Evolutionary conservation across 2,329 filamentous ascomycete species (phyloP).

Genomic region (Fusarium chlamydosporum): DNA sequence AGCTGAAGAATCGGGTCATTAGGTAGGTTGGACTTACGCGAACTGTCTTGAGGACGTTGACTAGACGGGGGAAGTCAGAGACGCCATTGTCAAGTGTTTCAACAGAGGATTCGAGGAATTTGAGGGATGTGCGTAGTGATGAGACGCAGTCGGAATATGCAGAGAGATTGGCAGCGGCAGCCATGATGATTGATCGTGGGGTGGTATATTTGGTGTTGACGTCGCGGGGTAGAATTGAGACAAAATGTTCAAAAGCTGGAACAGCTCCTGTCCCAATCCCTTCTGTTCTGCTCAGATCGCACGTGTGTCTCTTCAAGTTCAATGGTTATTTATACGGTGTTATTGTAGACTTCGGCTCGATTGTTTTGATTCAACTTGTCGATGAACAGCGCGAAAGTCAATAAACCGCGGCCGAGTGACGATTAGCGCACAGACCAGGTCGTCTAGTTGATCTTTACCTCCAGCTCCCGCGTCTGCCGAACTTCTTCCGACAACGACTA

Average conservation of each 20-base stretch:
- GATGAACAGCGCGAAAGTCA: conserved; percentile 11
- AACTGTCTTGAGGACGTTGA: conserved; percentile 69
- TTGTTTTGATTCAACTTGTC: conserved; percentile 26
- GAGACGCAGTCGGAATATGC: conserved; percentile 71
- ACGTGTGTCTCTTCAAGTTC: too few species aligned
- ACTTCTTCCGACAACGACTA: conserved; percentile 14
- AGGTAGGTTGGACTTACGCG: conserved; percentile 60
- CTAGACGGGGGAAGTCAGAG: conserved; percentile 70
- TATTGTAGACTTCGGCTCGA: not conserved
- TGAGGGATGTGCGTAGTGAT: conserved; percentile 71
- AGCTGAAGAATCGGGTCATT: conserved; percentile 1
- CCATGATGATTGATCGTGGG: conserved; percentile 38
- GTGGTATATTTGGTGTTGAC: conserved; percentile 7
- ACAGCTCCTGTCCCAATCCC: not conserved
- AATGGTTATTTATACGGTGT: not conserved
- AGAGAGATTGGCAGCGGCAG: conserved; percentile 49
- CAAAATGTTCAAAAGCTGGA: not conserved
- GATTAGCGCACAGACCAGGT: conserved; percentile 29
- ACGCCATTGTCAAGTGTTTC: conserved; percentile 69
- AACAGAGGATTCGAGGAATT: conserved; percentile 72
- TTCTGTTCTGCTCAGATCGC: too few species aligned
- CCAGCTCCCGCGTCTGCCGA: conserved; percentile 10
- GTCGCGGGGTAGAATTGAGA: conserved; percentile 26
- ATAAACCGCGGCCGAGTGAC: conserved; percentile 26
- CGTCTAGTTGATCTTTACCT: conserved; percentile 2